Evolutionary conservation across 495 filamentous ascomycete genomes (phyloP).

Genomic region (Trichoderma orchidacearum): DNA sequence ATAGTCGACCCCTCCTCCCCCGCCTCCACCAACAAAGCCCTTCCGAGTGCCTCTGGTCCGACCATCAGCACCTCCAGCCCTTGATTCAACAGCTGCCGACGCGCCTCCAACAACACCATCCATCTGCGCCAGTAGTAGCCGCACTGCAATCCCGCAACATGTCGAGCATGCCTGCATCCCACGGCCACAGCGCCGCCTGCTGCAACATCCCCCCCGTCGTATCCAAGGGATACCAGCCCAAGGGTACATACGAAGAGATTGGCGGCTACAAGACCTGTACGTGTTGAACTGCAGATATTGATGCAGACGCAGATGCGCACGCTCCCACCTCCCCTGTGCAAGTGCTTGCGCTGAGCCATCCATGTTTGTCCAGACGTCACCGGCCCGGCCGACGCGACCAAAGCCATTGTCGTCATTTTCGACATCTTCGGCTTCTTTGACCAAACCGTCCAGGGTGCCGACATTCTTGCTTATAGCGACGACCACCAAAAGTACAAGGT

Average conservation of each 20-base stretch:
- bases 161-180: conserved; percentile 35
- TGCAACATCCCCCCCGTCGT: conserved; percentile 61
- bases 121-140: neutral
- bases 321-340: no score
- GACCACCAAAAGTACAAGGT: conserved; percentile 44
- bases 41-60: no score
- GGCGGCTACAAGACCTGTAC: conserved; percentile 57
- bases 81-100: no score
- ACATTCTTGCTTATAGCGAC: conserved; percentile 49
- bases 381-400: conserved; percentile 41
- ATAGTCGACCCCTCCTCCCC: neutral
- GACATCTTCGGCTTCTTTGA: conserved; percentile 65
- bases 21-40: no score
- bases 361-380: conserved; percentile 38
- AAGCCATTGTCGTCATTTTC: conserved; percentile 48
- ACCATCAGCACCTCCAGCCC: neutral
- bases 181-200: conserved; percentile 50
- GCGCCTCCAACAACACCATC: neutral
- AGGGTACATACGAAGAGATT: conserved; percentile 50
- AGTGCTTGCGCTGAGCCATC: no score
- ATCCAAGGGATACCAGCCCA: conserved; percentile 43
- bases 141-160: conserved; percentile 16
- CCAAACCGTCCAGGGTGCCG: conserved; percentile 56
- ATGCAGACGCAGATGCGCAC: neutral
- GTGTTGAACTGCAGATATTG: neutral